Evolutionary conservation across 106 monocot genomes (phyloP), one percentile per base, ranked within the genome.

Genomic region (Dioscorea dumetorum): DNA sequence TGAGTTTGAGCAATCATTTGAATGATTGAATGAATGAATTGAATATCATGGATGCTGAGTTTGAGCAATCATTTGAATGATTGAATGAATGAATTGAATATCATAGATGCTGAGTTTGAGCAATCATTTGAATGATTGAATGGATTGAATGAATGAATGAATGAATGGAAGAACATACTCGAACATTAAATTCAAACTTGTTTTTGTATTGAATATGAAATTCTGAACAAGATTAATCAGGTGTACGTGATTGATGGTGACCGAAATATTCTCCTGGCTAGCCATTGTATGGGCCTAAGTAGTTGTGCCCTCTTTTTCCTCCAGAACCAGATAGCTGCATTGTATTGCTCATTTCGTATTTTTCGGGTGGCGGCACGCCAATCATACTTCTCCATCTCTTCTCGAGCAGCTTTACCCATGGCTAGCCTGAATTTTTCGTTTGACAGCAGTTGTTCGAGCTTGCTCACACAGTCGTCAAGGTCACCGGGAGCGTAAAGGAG

Each of bases 271-370:
- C 60, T 77, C 24, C 65, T 75, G 8, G 53, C 58, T 18, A 99
- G 7, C 92, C 92, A 81, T 24, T 87, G 87, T 23, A 93, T 54
- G 22, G 80, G 92, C 32, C 85, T 41, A 28, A 93, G 73, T 21
- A 93, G 68, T 33, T 87, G 84, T 3, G 82, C 83, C 65, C 73
- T 82, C 66, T 79, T 83, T 72, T 83, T 86, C 68, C 81, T 48
- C 97, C 97, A 93, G 61, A 83, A 99, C 87, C 78, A 87, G 35
- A 93, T 87, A 21, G 97, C 97, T 3, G 84, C 91, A 62, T 62
- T 80, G 70, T 99, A 99, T 64, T 93, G 86, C 75, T 92, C 90
- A 48, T 99, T 81, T 14, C 93, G 86, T 66, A 99, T 90, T 67
- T 69, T 87, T 22, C 70, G 71, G 2, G 84, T 87, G 51, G 97